Base-by-base conservation (phyloP, 78 protist species). In the Dictyostelium intermedium region DNA sequence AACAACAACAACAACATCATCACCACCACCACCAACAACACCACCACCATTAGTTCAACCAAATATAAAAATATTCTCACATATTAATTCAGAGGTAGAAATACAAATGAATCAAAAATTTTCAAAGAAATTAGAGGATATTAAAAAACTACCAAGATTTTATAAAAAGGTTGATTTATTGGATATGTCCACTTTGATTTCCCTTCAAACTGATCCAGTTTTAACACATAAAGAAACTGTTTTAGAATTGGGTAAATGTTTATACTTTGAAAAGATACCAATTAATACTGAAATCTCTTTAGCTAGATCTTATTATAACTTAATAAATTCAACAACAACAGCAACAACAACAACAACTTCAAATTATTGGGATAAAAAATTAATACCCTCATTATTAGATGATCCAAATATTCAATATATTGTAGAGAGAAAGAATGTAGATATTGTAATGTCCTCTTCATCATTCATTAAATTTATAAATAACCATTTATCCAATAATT, bases 381-480 rank as follows among this genome's bases (percentile, higher is more conserved):
- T 66, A 39, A 32, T 89, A 30, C 94, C 94, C 1, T 9, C 66
- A 47, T 37, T 89, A 35, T 45, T 43, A 63, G 45, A 89, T 1
- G 94, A 89, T 89, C 85, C 78, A 80, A 41, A 80, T 23, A 80
- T 89, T 25, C 35, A 35, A 34, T 0, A 74, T 27, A 70, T 84
- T 0, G 34, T 84, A 30, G 95, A 83, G 77, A 91, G 50, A 39
- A 82, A 73, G 45, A 78, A 91, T 63, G 77, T 84, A 6, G 95
- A 91, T 84, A 83, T 84, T 14, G 92, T 84, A 20, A 39, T 84
- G 60, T 83, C 91, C 20, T 91, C 95, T 23, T 91, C 92, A 16
- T 35, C 95, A 50, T 76, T 91, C 25, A 41, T 91, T 37, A 89
- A 78, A 47, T 45, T 91, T 30, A 91, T 91, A 2, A 83, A 91